phyloP scores from a whole-genome alignment of 495 filamentous ascomycete genomes.

The Sphaerosporella brunnea region DNA sequence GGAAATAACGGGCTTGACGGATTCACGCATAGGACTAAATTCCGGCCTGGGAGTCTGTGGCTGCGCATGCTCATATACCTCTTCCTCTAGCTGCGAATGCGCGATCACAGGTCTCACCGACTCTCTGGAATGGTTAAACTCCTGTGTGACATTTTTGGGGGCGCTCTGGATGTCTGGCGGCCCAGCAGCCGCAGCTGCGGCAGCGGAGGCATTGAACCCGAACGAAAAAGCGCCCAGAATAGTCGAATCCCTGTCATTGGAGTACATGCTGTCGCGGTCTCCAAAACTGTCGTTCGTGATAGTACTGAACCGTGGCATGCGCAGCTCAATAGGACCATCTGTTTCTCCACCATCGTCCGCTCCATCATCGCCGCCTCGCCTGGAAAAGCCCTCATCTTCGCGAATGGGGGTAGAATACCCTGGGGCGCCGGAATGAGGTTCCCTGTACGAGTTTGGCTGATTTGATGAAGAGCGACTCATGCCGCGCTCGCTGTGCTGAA shows the following conservation, averaged over 20 bases:
- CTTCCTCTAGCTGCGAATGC: background rate
- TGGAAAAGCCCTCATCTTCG: background rate
- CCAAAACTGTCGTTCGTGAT: constrained; percentile 14
- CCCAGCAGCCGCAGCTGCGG: background rate
- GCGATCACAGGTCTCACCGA: background rate
- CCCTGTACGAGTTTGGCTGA: background rate
- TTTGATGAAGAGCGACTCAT: background rate
- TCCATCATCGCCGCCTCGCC: background rate
- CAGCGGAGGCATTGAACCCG: background rate
- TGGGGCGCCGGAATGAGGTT: background rate
- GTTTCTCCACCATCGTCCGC: background rate
- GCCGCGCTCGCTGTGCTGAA: constrained; percentile 28
- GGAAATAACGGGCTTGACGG: constrained; percentile 2
- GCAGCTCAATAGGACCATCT: background rate
- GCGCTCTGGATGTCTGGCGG: background rate
- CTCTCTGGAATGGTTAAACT: constrained; percentile 4
- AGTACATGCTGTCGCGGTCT: constrained; percentile 14
- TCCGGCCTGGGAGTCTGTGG: background rate
- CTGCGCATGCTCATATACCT: background rate
- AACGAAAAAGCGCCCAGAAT: constrained; percentile 8
- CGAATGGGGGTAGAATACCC: background rate
- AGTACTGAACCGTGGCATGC: constrained; percentile 8
- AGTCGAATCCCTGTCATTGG: constrained; percentile 2
- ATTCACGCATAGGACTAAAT: background rate
- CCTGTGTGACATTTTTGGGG: background rate